Evolutionary conservation across 257 asterid genomes (phyloP).

Genomic region (Handroanthus guayacan): DNA sequence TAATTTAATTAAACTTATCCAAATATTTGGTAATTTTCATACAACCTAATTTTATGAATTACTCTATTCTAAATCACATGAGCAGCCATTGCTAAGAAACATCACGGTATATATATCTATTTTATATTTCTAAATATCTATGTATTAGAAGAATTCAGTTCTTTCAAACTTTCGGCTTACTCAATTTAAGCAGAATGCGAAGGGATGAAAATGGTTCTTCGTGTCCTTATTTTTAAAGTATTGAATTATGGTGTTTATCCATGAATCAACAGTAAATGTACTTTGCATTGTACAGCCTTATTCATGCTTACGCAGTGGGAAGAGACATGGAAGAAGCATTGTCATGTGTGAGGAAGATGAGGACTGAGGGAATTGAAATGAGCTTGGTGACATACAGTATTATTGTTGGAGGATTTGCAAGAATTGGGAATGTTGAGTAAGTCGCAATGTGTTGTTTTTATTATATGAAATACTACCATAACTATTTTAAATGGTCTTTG

Average conservation of each 20-base stretch:
- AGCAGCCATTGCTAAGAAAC: too few species aligned
- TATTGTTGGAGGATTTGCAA: conserved; percentile 90
- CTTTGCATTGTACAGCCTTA: conserved; percentile 68
- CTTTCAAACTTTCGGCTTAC: not conserved
- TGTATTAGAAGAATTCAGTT: too few species aligned
- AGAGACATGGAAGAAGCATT: conserved; percentile 99
- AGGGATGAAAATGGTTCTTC: not conserved
- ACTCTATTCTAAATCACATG: too few species aligned
- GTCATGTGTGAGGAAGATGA: conserved; percentile 88
- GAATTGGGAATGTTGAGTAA: conserved; percentile 72
- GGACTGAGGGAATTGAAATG: conserved; percentile 84
- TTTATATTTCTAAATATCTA: too few species aligned
- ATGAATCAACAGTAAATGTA: conserved; percentile 15
- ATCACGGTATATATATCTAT: too few species aligned
- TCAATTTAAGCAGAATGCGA: conserved; percentile 14
- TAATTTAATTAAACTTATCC: conserved; percentile 9
- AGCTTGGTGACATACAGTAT: conserved; percentile 94
- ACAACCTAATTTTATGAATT: not conserved
- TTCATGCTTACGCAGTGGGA: conserved; percentile 95
- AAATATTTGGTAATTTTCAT: conserved; percentile 4
- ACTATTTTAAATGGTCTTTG: conserved; percentile 13
- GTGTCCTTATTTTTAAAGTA: not conserved
- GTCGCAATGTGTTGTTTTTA: conserved; percentile 39
- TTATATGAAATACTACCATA: conserved; percentile 8
- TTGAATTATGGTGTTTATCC: conserved; percentile 16